These are phyloP conservation scores for Phytopythium sindhum DNA, from an alignment of 352 stramenopile genomes.

Conservation along the genomic window DNA sequence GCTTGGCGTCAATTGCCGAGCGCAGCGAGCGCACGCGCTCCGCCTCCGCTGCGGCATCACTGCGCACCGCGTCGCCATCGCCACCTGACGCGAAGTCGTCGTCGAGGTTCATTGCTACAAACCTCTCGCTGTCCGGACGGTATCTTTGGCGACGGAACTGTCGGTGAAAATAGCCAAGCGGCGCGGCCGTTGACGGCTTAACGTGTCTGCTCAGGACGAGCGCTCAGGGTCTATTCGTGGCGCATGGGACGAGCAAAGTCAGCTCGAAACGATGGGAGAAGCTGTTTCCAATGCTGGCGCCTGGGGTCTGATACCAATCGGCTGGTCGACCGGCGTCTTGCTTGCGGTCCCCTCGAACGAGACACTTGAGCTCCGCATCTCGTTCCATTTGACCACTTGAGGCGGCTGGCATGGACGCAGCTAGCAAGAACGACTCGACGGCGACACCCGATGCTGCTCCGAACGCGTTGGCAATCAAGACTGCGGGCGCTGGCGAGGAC, in stretches of 20 bases:
- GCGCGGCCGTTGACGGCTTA: background rate
- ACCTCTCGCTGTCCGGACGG: background rate
- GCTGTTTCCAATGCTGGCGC: background rate
- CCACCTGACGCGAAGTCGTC: background rate
- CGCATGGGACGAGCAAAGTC: background rate
- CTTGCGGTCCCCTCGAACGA: background rate
- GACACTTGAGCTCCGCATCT: background rate
- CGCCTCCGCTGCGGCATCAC: background rate
- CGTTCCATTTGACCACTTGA: background rate
- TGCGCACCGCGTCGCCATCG: background rate
- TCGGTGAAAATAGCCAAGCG: background rate
- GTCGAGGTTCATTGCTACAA: background rate
- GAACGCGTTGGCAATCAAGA: background rate
- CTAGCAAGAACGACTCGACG: background rate
- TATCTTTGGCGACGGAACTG: background rate
- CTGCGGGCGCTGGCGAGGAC: background rate
- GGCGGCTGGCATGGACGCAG: background rate
- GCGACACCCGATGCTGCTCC: background rate
- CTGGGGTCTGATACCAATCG: no score
- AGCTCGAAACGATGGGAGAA: background rate
- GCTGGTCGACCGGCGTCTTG: background rate
- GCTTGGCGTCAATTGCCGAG: slow-evolving; percentile 65
- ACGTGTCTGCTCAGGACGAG: background rate
- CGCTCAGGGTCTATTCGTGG: background rate
- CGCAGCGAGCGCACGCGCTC: slow-evolving; percentile 52